Evolutionary conservation across 1,284 basidiomycete species (phyloP), one percentile per base, ranked within the genome.

Genomic region (Cryptococcus neoformans): DNA sequence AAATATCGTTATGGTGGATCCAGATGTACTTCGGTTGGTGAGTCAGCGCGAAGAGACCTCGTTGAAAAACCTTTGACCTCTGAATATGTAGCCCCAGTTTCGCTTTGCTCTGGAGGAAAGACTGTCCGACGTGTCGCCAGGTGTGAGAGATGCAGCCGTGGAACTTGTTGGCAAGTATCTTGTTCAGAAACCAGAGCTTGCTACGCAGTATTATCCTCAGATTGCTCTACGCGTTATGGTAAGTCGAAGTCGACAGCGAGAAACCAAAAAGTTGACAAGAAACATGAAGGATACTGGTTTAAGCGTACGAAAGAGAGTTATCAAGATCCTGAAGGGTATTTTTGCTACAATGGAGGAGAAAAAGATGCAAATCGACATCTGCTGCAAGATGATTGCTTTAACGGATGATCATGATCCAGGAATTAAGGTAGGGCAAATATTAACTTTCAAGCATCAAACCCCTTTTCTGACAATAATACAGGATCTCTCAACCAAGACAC

Each of bases 101-200:
- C 85, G 87, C 21, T 81, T 83, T 44, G 86, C 89, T 0, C 92
- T 99, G 62, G 92, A 96, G 75, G 85, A 85, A 21, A 89, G 95
- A 68, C 82, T 99, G 16, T 80, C 89, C 3, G 95, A 99, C 68
- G 87, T 84, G 56, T 97, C 94, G 0, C 87, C 94, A 0, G 88
- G 89, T 34, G 96, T 99, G 16, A 87, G 95, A 39, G 96, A 99
- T 74, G 90, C 92, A 5, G 92, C 95, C 5, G 89, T 99, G 7
- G 93, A 96, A 61, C 80, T 99, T 49, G 89, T 99, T 57, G 93
- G 95, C 35, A 95, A 92, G 77, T 96, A 97, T 70, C 87, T 98
- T 77, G 84, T 94, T 34, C 87, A 91, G 57, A 87, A 88, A 2
- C 89, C 91, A 0, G 85, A 87, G 56, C 85, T 96, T 34, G 90